A percentile compares a stretch with the other conserved stretches of the same genome.
Evolutionary conservation across 2,329 filamentous ascomycete genomes (phyloP).

Genomic region (Aphanocladium album): DNA sequence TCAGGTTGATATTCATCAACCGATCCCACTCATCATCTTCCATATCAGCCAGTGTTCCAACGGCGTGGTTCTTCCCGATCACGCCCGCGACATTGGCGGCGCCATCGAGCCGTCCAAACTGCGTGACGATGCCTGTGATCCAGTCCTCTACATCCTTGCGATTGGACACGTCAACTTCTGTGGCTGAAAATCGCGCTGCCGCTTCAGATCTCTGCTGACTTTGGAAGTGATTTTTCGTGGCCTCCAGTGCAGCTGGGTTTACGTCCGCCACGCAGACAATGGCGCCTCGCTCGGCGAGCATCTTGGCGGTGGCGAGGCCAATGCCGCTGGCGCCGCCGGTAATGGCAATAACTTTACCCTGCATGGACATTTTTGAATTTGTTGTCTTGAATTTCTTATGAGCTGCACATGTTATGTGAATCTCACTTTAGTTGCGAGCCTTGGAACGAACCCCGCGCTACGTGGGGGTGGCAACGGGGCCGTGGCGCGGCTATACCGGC

Average conservation of each 20-base stretch:
- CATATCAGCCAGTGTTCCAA: slow-evolving; percentile 35
- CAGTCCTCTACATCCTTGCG: slow-evolving; percentile 45
- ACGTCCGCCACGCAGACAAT: slow-evolving; percentile 37
- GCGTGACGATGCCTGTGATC: slow-evolving; percentile 41
- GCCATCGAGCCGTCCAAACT: slow-evolving; percentile 48
- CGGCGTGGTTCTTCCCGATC: slow-evolving; percentile 39
- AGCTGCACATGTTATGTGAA: no score
- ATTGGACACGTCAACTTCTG: slow-evolving; percentile 45
- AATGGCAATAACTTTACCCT: slow-evolving; percentile 34
- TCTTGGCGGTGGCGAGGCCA: slow-evolving; percentile 35
- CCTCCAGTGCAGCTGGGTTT: slow-evolving; percentile 24
- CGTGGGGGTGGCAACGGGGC: no score
- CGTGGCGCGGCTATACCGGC: no score
- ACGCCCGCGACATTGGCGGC: slow-evolving; percentile 53
- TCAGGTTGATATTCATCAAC: slow-evolving; percentile 45
- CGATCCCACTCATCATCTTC: slow-evolving; percentile 45
- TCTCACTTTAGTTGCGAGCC: no score
- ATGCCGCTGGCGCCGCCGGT: slow-evolving; percentile 41
- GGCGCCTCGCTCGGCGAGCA: slow-evolving; percentile 32
- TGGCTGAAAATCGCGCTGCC: slow-evolving; percentile 25
- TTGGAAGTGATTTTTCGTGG: slow-evolving; percentile 27
- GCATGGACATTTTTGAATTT: slow-evolving; percentile 22
- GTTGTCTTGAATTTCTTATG: no score
- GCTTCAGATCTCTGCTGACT: background rate
- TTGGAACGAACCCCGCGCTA: no score